phyloP scores from a whole-genome alignment of 805 yeast species.

The Monosporozyma siamensis region DNA sequence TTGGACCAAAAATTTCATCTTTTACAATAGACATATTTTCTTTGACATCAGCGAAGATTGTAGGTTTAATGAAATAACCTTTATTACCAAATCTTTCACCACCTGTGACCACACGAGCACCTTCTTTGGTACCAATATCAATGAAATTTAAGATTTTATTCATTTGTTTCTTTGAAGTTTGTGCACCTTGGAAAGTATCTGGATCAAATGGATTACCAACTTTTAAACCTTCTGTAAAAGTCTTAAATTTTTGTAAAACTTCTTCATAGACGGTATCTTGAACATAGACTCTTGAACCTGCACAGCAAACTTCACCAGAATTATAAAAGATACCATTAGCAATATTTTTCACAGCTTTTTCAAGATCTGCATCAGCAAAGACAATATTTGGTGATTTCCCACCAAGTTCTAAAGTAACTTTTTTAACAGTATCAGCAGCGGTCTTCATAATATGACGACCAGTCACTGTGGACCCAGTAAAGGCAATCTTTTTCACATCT shows the following conservation, averaged over 20 bases:
- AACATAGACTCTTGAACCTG: slow-evolving; percentile 84
- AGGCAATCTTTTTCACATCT: slow-evolving; percentile 80
- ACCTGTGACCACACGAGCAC: slow-evolving; percentile 68
- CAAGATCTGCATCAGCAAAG: slow-evolving; percentile 75
- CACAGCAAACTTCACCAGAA: slow-evolving; percentile 94
- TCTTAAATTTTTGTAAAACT: slow-evolving; percentile 51
- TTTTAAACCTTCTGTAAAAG: slow-evolving; percentile 45
- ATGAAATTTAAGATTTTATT: slow-evolving; percentile 70
- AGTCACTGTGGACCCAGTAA: slow-evolving; percentile 89
- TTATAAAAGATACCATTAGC: slow-evolving; percentile 81
- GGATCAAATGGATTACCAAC: slow-evolving; percentile 82
- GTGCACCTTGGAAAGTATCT: slow-evolving; percentile 82
- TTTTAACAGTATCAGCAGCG: slow-evolving; percentile 78
- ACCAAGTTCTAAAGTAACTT: slow-evolving; percentile 89
- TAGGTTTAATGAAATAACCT: slow-evolving; percentile 66
- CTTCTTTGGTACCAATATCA: slow-evolving; percentile 69
- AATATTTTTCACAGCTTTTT: slow-evolving; percentile 65
- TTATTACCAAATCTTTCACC: slow-evolving; percentile 52
- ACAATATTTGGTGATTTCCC: slow-evolving; percentile 93
- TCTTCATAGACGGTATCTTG: slow-evolving; percentile 79
- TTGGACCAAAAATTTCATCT: slow-evolving; percentile 89
- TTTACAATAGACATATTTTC: slow-evolving; percentile 60
- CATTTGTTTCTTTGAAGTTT: slow-evolving; percentile 72
- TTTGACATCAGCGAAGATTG: slow-evolving; percentile 61
- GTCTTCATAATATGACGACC: slow-evolving; percentile 76